Evolutionary conservation across 2,329 filamentous ascomycete genomes (phyloP).

Genomic region (Sordariomycetes sp.): DNA sequence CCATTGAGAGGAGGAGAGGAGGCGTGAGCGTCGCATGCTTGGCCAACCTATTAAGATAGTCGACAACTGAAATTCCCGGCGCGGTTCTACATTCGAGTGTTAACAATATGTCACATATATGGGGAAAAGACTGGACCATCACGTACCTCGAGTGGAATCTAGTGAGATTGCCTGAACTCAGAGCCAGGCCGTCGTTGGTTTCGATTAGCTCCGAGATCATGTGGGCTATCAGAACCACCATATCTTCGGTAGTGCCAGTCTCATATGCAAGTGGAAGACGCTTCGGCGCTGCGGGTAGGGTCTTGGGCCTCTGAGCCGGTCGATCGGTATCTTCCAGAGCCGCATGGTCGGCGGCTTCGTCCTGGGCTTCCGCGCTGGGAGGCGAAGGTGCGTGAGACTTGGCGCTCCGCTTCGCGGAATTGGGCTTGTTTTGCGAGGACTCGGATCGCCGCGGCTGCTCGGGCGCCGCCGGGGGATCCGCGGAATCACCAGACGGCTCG

Average conservation of each 20-base stretch:
- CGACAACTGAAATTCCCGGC: conserved; percentile 85
- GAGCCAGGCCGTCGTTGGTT: conserved; percentile 79
- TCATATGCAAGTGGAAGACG: conserved; percentile 67
- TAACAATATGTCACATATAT: not conserved
- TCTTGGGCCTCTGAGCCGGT: conserved; percentile 41
- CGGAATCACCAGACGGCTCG: not conserved
- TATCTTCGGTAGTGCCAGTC: conserved; percentile 68
- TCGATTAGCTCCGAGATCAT: conserved; percentile 94
- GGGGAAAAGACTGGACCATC: not conserved
- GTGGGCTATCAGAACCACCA: conserved; percentile 83
- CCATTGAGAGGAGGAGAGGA: conserved; percentile 93
- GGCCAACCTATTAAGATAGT: conserved; percentile 87
- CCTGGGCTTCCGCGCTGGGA: conserved; percentile 8
- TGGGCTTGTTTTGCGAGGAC: not conserved
- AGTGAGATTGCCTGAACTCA: conserved; percentile 68
- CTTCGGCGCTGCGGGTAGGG: conserved; percentile 40
- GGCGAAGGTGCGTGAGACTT: not conserved
- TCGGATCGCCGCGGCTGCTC: not conserved
- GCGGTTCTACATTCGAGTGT: conserved; percentile 34
- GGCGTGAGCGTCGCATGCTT: conserved; percentile 90
- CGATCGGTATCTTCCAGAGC: conserved; percentile 15
- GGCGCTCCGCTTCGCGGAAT: conserved; percentile 1
- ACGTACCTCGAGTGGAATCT: conserved; percentile 84
- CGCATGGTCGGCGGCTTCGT: conserved; percentile 15
- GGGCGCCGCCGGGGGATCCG: not conserved